Evolutionary conservation across 208 protist genomes (phyloP), one percentile per base, ranked within the genome.

Genomic region (Acanthamoeba healyi): DNA sequence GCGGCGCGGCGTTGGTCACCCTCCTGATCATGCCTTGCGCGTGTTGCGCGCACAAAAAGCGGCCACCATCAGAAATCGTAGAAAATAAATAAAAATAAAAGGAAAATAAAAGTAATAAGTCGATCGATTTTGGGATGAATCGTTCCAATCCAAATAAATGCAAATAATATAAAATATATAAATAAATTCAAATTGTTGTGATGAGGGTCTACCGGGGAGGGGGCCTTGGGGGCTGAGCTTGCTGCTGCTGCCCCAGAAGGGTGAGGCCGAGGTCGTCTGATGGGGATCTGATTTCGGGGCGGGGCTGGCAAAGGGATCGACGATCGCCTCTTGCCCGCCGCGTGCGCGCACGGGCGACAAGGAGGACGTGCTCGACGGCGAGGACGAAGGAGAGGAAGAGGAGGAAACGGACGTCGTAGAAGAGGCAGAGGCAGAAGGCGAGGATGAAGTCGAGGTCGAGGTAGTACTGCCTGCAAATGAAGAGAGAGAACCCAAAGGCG

Each of bases 331-430:
- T 14, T 36, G 54, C 15, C 54, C 51, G 6, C 14, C 19, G 34
- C 5, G 58, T 12, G 5, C n/a, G n/a, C 58, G 58, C n/a, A 67
- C 70, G 17, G 70, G 36, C 38, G 70, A 79, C 32, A 7, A 44
- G 29, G n/a, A 26, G 19, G n/a, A 34, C 17, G 65, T 74, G 65
- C 6, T 6, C 36, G 70, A 24, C 26, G 70, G 19, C 7, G 70
- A 79, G 46, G 70, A 79, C 46, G 70, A 46, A 79, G 36, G 22
- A 46, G 70, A 46, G 29, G 36, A 81, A 26, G 79, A 87, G 26
- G 77, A 54, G 56, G 77, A 86, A 0, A 22, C 22, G 56, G 77
- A 86, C 6, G 77, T 6, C 26, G 77, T 29, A 0, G 77, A 49
- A 24, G 44, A 56, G 34, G 77, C 22, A 58, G 22, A 86, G 34